Conservation (phyloP, 169 alveolate genomes). For the Cryptosporidium ubiquitum region DNA sequence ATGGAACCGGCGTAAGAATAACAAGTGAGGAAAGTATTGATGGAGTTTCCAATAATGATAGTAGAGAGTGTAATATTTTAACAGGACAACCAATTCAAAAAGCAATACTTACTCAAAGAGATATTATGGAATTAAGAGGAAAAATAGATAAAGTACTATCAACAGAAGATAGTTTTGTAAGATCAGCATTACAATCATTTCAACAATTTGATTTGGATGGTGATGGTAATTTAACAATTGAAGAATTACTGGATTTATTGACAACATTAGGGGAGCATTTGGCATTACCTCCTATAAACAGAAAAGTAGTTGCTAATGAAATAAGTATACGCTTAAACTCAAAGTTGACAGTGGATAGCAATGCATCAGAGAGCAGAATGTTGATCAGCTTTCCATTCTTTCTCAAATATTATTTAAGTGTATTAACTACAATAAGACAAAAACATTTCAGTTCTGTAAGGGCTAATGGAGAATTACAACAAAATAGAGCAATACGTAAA, state of each 20-base stretch:
- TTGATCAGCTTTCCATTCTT: conserved; percentile 45
- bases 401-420: conserved; percentile 26
- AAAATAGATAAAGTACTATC: conserved; percentile 31
- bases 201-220: conserved; percentile 52
- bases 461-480: background rate
- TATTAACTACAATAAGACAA: conserved; percentile 44
- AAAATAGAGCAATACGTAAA: conserved; percentile 11
- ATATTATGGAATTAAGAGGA: conserved; percentile 23
- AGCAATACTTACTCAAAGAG: conserved; percentile 44
- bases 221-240: conserved; percentile 41
- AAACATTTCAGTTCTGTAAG: conserved; percentile 18
- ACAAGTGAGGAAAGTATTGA: background rate
- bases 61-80: background rate
- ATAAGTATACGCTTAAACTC: conserved; percentile 36
- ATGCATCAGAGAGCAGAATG: background rate
- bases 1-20: background rate
- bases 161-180: conserved; percentile 33
- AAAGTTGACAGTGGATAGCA: conserved; percentile 26
- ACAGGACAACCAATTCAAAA: conserved; percentile 52
- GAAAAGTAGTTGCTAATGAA: conserved; percentile 58
- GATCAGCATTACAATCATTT: conserved; percentile 24
- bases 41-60: background rate
- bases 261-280: conserved; percentile 61
- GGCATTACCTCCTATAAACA: conserved; percentile 65
- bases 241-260: conserved; percentile 43